Evolutionary conservation across 2,329 filamentous ascomycete species (phyloP).

Genomic region (Colletotrichum liaoningense): DNA sequence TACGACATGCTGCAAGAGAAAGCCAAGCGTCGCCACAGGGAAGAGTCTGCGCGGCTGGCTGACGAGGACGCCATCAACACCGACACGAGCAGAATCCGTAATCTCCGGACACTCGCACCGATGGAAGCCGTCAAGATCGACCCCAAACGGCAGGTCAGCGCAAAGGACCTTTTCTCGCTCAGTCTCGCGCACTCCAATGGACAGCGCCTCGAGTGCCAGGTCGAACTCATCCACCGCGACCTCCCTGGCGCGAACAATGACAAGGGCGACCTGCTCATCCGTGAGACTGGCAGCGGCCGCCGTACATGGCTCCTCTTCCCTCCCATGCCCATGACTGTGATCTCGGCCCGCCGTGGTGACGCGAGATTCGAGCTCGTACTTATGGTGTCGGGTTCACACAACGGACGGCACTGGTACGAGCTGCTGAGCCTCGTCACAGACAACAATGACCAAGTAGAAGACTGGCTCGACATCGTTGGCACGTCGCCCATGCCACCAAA

Average conservation of each 20-base stretch:
- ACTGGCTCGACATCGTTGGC: slow-evolving; percentile 88
- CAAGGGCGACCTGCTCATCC: slow-evolving; percentile 88
- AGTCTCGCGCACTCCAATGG: slow-evolving; percentile 89
- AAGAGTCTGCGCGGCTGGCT: slow-evolving; percentile 78
- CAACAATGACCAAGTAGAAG: slow-evolving; percentile 79
- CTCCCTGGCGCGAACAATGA: slow-evolving; percentile 75
- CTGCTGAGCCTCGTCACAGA: slow-evolving; percentile 82
- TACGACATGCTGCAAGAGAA: slow-evolving; percentile 82
- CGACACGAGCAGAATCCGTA: slow-evolving; percentile 82
- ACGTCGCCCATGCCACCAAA: slow-evolving; percentile 60
- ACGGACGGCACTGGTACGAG: slow-evolving; percentile 82
- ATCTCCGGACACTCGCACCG: slow-evolving; percentile 80
- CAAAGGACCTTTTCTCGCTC: slow-evolving; percentile 90
- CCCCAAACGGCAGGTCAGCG: slow-evolving; percentile 82
- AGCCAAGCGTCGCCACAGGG: slow-evolving; percentile 72
- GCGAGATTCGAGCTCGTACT: slow-evolving; percentile 78
- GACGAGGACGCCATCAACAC: slow-evolving; percentile 90
- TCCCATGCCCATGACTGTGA: slow-evolving; percentile 77
- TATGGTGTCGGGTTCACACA: slow-evolving; percentile 82
- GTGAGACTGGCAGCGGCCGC: slow-evolving; percentile 83
- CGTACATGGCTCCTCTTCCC: slow-evolving; percentile 88
- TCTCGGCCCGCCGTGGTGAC: slow-evolving; percentile 85
- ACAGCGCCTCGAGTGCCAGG: slow-evolving; percentile 87
- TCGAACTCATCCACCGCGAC: slow-evolving; percentile 89
- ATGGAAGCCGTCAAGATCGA: slow-evolving; percentile 79